Percentiles rank a stretch among this genome's conserved stretches.
These are phyloP conservation scores for Podospora comata DNA, from an alignment of 495 filamentous ascomycete species.

Conservation along the genomic window DNA sequence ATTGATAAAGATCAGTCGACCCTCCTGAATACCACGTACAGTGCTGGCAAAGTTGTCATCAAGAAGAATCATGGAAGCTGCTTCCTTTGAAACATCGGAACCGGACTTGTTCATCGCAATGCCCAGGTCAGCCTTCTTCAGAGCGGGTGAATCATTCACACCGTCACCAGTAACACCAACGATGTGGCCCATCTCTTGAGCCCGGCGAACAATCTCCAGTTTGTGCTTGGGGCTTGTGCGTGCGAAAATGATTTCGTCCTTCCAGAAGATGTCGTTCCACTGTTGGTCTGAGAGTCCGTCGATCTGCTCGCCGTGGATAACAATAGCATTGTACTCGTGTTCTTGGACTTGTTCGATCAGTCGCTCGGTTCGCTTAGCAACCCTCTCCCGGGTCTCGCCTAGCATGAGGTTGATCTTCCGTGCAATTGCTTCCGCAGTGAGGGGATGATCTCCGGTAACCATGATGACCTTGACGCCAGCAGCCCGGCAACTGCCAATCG, in stretches of 20 bases:
- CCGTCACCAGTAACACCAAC: constrained; percentile 90
- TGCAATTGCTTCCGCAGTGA: constrained; percentile 61
- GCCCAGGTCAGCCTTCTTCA: constrained; percentile 79
- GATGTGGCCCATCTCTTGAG: constrained; percentile 50
- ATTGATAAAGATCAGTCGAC: constrained; percentile 63
- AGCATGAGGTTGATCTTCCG: constrained; percentile 43
- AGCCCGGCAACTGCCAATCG: constrained; percentile 49
- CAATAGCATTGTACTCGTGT: constrained; percentile 33
- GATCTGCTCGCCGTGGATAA: constrained; percentile 69
- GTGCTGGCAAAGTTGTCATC: constrained; percentile 86
- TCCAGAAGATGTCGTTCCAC: constrained; percentile 54
- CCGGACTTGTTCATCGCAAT: constrained; percentile 80
- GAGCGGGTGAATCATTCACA: constrained; percentile 80
- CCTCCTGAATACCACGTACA: constrained; percentile 61
- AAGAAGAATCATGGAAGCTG: constrained; percentile 74
- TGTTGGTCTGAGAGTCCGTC: constrained; percentile 61
- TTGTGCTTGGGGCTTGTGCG: constrained; percentile 71
- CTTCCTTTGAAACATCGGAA: constrained; percentile 83
- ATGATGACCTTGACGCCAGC: constrained; percentile 61
- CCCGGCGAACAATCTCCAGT: constrained; percentile 69
- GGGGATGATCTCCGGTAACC: constrained; percentile 64
- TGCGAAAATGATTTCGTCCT: constrained; percentile 53
- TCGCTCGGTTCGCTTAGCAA: constrained; percentile 28
- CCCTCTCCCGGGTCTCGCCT: constrained; percentile 34
- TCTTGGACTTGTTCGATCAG: constrained; percentile 33